Base-by-base conservation (phyloP, 1,284 basidiomycete species). In the Dichomitus squalens region DNA sequence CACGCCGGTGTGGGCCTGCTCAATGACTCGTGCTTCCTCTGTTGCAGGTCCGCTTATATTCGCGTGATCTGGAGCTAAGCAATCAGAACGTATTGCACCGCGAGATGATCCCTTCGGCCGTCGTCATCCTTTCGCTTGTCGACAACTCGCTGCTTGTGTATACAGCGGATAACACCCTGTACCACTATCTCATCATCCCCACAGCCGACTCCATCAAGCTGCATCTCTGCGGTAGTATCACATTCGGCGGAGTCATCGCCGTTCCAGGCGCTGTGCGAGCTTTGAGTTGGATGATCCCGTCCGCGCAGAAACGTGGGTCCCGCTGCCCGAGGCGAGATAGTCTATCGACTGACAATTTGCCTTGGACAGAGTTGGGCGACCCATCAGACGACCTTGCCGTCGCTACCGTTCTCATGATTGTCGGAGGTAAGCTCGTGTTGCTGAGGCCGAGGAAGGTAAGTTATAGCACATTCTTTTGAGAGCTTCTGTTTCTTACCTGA, bases 61-160 rank as follows among this genome's bases (percentile, higher is more conserved):
- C 95, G n/a, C 85, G 97, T 43, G 97, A 99, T 70, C 79, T 90
- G 60, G 93, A 97, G 58, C 79, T 99, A n/a, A 87, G 86, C 64
- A 91, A 90, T 66, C 85, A 90, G 61, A 92, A 93, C 61, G 85
- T 96, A 31, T 79, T 98, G 11, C 87, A 95, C 69, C 86, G 90
- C 38, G 92, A 97, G 71, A 75, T 86, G n/a, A 74, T 97, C 20
- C 76, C 86, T 0, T 86, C 90, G 0, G 86, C 92, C 0, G 88
- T 96, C 36, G 80, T 96, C 25, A 89, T 95, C 47, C 77, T 97
- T 51, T 95, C 94, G 7, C 79, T 98, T 6, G 92, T 98, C 56
- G 97, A 98, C 74, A 97, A 96, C 69, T 96, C 95, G 0, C 77
- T 99, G n/a, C 82, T 99, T 47, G 93, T 97, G 16, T 99, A 98